Evolutionary conservation across 208 protist species (phyloP).

Genomic region (Novymonas esmeraldas): DNA sequence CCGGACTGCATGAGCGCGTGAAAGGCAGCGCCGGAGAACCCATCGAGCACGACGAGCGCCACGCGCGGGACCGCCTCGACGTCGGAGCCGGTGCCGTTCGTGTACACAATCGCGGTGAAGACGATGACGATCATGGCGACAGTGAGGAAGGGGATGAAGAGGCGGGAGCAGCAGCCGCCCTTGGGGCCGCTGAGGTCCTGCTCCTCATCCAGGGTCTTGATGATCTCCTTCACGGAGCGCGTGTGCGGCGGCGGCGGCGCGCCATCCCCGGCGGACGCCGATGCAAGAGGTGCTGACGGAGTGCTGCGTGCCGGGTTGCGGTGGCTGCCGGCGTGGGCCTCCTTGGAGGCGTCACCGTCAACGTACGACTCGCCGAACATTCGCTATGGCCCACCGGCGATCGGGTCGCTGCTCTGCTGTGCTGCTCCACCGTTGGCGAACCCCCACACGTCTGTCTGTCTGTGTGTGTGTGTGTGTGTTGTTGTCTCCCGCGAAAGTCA

Average conservation of each 20-base stretch:
- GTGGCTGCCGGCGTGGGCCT: not conserved
- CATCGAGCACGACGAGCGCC: conserved; percentile 70
- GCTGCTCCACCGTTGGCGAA: not conserved
- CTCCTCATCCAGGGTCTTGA: conserved; percentile 53
- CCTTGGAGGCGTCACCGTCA: conserved; percentile 13
- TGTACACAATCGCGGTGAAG: conserved; percentile 39
- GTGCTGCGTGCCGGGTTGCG: not conserved
- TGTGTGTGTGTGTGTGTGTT: not conserved
- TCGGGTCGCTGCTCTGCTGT: not conserved
- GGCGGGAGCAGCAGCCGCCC: conserved; percentile 68
- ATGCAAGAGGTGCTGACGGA: not conserved
- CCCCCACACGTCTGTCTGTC: not conserved
- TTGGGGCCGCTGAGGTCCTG: conserved; percentile 42
- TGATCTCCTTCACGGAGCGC: conserved; percentile 68
- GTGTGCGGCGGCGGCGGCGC: conserved; percentile 8
- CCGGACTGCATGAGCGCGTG: conserved; percentile 42
- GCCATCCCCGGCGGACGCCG: conserved; percentile 1
- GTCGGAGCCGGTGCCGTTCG: conserved; percentile 44
- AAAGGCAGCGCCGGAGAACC: conserved; percentile 64
- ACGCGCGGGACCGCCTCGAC: conserved; percentile 48
- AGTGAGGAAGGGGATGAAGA: conserved; percentile 65
- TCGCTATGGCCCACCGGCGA: not conserved
- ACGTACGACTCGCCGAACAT: conserved; percentile 58
- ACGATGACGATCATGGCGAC: conserved; percentile 35
- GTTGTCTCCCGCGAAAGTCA: not conserved